Evolutionary conservation across 208 protist species (phyloP).

Genomic region (Trypanosoma melophagium): DNA sequence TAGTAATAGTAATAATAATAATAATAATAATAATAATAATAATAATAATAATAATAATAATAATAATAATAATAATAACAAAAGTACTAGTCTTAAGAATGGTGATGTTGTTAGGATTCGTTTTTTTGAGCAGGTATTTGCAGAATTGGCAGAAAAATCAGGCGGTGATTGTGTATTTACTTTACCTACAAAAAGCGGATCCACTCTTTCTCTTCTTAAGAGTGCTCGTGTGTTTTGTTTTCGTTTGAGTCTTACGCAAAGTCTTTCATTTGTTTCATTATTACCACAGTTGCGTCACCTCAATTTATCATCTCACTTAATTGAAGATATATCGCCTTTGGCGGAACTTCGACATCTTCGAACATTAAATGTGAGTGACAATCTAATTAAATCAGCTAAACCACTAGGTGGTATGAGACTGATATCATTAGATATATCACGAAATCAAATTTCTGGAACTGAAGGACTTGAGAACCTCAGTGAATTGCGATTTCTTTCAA

Average conservation of each 20-base stretch:
- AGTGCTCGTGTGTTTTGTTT: conserved; percentile 26
- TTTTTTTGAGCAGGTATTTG: conserved; percentile 27
- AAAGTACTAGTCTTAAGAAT: not conserved
- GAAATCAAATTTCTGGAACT: conserved; percentile 63
- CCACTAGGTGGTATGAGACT: conserved; percentile 44
- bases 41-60: too few relatives aligned
- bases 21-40: too few relatives aligned
- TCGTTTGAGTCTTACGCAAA: conserved; percentile 19
- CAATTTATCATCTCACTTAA: conserved; percentile 46
- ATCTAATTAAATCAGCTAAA: conserved; percentile 53
- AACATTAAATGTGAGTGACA: conserved; percentile 71
- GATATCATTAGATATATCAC: conserved; percentile 56
- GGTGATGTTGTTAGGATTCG: conserved; percentile 5
- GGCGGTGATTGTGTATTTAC: not conserved
- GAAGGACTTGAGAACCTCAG: conserved; percentile 39
- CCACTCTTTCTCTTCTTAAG: not conserved
- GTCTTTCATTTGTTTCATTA: conserved; percentile 31
- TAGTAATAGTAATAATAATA: too few relatives aligned
- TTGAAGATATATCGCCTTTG: conserved; percentile 54
- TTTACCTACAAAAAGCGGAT: not conserved
- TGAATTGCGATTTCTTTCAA: conserved; percentile 72
- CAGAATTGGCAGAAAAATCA: conserved; percentile 5
- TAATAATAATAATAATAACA: conserved; percentile 3
- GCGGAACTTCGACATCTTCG: conserved; percentile 48
- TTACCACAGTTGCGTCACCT: conserved; percentile 43